A percentile compares a stretch with the other conserved stretches of the same genome.
Conservation (phyloP, 2,329 filamentous ascomycete genomes). For the Alternaria sp. region DNA sequence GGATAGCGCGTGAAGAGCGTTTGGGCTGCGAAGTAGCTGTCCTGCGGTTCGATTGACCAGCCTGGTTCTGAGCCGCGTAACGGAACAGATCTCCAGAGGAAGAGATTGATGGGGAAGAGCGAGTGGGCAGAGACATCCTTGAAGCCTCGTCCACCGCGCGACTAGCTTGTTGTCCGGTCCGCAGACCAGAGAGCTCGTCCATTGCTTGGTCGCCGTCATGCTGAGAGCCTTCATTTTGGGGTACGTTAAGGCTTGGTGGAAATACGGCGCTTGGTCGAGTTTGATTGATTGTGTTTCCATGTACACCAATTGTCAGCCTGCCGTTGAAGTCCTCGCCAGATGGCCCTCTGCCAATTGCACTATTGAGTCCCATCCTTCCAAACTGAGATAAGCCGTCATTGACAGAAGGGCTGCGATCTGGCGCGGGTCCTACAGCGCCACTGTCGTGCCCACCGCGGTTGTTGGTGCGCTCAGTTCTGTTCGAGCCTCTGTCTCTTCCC, state of each 20-base stretch:
- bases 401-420: not conserved
- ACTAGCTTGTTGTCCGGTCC: not conserved
- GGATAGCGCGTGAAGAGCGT: not conserved
- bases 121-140: not conserved
- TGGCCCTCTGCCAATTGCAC: not conserved
- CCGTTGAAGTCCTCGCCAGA: not conserved
- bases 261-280: not conserved
- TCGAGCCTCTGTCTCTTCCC: not conserved
- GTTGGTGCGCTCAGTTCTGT: not conserved
- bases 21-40: rapidly evolving
- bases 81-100: not conserved
- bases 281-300: not conserved
- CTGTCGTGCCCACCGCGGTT: not conserved
- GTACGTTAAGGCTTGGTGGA: not conserved
- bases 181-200: not conserved
- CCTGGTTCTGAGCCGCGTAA: not conserved
- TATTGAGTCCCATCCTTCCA: not conserved
- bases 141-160: not conserved
- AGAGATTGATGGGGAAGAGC: not conserved
- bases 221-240: not conserved
- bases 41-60: not conserved
- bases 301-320: not conserved
- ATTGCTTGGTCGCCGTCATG: not conserved
- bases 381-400: not conserved
- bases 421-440: not conserved